Percentiles rank a stretch among this genome's conserved stretches.
These are phyloP conservation scores for Solanum bulbocastanum DNA, from an alignment of 257 asterid genomes.

Conservation along the genomic window DNA sequence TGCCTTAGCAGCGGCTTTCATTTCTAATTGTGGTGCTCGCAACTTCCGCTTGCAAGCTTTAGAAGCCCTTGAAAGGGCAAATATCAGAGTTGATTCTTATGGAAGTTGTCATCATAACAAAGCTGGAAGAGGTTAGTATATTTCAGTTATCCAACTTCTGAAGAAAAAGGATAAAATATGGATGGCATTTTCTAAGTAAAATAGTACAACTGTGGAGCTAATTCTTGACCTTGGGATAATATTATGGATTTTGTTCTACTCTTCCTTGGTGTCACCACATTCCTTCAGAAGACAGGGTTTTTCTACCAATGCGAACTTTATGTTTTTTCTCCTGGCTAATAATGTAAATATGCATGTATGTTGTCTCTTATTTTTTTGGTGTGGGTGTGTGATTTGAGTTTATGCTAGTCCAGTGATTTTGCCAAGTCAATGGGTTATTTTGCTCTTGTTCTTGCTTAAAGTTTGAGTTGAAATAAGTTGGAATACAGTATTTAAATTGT, in stretches of 20 bases:
- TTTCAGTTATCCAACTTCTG: neutral
- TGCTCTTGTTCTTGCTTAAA: neutral
- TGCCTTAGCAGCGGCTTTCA: slow-evolving; percentile 88
- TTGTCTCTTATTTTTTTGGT: neutral
- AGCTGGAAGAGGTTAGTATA: slow-evolving; percentile 59
- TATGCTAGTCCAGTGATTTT: neutral
- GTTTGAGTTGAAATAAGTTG: neutral
- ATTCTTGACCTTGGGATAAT: neutral
- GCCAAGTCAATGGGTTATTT: neutral
- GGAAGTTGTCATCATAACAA: slow-evolving; percentile 84
- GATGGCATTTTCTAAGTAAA: neutral
- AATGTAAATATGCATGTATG: neutral
- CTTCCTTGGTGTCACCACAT: neutral
- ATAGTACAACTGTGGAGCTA: neutral
- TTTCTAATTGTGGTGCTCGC: slow-evolving; percentile 90
- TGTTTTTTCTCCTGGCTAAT: neutral
- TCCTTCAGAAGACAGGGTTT: neutral
- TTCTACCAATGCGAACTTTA: neutral
- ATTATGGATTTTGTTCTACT: neutral
- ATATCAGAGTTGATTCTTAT: slow-evolving; percentile 72
- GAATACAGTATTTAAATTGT: neutral
- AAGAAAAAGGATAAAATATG: neutral
- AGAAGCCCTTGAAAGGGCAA: slow-evolving; percentile 67
- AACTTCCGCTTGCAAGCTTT: slow-evolving; percentile 88
- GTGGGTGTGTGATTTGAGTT: neutral